Base-by-base conservation (phyloP, 2,329 filamentous ascomycete genomes). In the Alternaria brassicae region DNA sequence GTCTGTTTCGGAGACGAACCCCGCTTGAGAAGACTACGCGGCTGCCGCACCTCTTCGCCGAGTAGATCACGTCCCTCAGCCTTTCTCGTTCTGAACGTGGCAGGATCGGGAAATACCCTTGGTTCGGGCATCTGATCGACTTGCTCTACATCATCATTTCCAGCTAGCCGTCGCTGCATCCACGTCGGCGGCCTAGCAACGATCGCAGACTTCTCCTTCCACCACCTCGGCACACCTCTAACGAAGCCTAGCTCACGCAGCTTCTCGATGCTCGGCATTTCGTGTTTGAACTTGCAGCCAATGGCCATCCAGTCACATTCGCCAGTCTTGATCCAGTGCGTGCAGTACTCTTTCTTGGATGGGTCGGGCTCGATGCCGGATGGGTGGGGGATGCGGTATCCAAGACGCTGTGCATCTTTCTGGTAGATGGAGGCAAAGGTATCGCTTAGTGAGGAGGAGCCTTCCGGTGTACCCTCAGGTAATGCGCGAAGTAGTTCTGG, bases 231-330 rank as follows among this genome's bases (percentile, higher is more conserved):
- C 15, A 83, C 77, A 3, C 79, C 77, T 8, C 63, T 39, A 2
- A 78, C 78, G 50, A 96, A 84, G 0, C 93, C 93, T 3, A 96
- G 83, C 6, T 84, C 82, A 41, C 85, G 80, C 67, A 96, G 86
- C 1, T 88, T 91, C 0, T 82, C 80, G 50, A 82, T 82, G 64
- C 93, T 88, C 0, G 93, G 93, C 90, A 97, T 96, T 75, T 95
- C 91, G 75, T 97, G 93, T 80, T 93, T 94, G 82, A 88, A 97
- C 65, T 89, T 88, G 80, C 93, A 97, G 0, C 93, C 93, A 72
- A 93, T 89, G 75, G 96, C 91, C 3, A 86, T 88, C 76, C 92
- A 97, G 62, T 90, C 90, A 75, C 93, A 97, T 41, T 91, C 87
- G 19, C 92, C 93, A 58, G 91, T 89, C 68, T 91, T 89, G 54